Conservation (phyloP, 2,329 filamentous ascomycete species). For the Neocatenulostroma microsporum region DNA sequence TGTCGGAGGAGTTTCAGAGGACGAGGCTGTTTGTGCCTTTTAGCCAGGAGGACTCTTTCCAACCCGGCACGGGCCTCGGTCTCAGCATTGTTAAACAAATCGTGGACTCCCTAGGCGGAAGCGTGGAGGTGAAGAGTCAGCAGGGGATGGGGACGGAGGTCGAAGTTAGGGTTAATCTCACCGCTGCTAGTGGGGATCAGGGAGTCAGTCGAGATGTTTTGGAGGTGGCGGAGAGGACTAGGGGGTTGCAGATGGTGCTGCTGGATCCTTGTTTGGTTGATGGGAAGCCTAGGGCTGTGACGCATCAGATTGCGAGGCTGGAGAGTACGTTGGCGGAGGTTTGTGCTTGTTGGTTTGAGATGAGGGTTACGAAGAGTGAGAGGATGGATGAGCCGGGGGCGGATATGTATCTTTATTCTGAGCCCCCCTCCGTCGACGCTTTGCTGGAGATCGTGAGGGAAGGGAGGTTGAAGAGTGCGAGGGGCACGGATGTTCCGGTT, state of each 20-base stretch:
- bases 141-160: conserved; percentile 30
- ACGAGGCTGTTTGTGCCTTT: conserved; percentile 56
- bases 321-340: conserved; percentile 16
- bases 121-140: conserved; percentile 49
- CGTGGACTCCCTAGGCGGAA: conserved; percentile 52
- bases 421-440: conserved; percentile 17
- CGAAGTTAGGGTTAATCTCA: conserved; percentile 7
- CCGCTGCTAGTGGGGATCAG: conserved; percentile 3
- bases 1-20: conserved; percentile 53
- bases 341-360: conserved; percentile 18
- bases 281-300: conserved; percentile 2
- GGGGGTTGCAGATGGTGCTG: conserved; percentile 13
- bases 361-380: conserved; percentile 11
- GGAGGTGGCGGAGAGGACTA: no score
- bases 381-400: conserved; percentile 13
- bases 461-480: background rate
- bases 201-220: background rate
- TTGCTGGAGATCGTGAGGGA: conserved; percentile 9
- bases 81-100: conserved; percentile 55
- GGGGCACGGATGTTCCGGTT: conserved; percentile 17
- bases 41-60: conserved; percentile 53
- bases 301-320: conserved; percentile 13
- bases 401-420: conserved; percentile 18
- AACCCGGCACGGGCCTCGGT: conserved; percentile 55
- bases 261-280: conserved; percentile 10